These are phyloP conservation scores for Brassica rapa DNA, from an alignment of 345 rosid species.

Conservation along the genomic window DNA sequence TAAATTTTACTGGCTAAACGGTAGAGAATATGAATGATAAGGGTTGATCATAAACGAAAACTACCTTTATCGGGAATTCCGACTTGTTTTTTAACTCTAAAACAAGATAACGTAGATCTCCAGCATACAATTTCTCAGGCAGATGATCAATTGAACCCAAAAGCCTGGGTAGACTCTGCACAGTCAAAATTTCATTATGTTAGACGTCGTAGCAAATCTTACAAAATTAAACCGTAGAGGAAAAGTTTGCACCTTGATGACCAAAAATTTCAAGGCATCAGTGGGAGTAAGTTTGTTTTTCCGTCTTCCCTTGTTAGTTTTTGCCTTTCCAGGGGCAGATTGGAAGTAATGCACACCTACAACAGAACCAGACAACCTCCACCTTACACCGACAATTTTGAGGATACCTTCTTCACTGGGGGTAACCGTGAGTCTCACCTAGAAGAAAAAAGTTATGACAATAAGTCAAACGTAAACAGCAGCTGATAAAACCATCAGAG, in stretches of 20 bases:
- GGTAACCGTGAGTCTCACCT: constrained; percentile 89
- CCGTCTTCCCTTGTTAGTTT: constrained; percentile 53
- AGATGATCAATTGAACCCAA: constrained; percentile 65
- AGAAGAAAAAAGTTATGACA: constrained; percentile 12
- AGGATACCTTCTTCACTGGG: constrained; percentile 83
- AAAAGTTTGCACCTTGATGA: constrained; percentile 65
- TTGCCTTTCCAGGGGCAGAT: constrained; percentile 51
- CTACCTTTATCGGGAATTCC: constrained; percentile 74
- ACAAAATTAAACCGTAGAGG: constrained; percentile 11
- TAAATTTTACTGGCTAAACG: neutral
- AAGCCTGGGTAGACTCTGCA: constrained; percentile 84
- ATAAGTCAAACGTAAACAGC: constrained; percentile 22
- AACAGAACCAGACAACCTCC: constrained; percentile 86
- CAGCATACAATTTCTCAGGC: constrained; percentile 71
- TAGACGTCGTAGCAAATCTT: constrained; percentile 24
- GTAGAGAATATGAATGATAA: constrained; percentile 22
- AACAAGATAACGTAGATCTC: constrained; percentile 71
- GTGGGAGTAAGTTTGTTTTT: constrained; percentile 53
- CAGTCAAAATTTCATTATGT: constrained; percentile 20
- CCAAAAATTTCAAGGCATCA: constrained; percentile 69
- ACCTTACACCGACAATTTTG: constrained; percentile 83
- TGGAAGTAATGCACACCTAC: constrained; percentile 71
- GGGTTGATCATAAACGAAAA: constrained; percentile 9
- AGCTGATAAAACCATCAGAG: constrained; percentile 13
- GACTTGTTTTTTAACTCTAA: constrained; percentile 77